phyloP scores from a whole-genome alignment of 78 protist species.

The Chrysochromulina parva region DNA sequence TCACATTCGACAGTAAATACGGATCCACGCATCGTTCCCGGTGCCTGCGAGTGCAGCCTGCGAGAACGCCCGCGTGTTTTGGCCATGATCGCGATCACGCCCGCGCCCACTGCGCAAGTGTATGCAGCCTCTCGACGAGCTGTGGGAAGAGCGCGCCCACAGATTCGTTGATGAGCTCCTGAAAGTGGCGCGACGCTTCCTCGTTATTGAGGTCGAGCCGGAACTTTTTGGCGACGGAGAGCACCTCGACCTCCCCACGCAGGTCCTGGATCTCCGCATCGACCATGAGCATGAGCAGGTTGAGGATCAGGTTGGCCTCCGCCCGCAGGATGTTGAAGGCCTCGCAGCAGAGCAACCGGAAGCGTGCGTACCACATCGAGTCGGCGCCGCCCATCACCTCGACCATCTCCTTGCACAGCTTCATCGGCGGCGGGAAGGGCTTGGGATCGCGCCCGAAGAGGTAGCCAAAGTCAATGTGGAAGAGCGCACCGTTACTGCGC shows the following conservation, averaged over 20 bases:
- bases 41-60: too few species aligned
- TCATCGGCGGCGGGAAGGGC: slow-evolving; percentile 95
- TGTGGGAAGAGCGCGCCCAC: slow-evolving; percentile 88
- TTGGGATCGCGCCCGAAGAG: slow-evolving; percentile 94
- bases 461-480: slow-evolving; percentile 98
- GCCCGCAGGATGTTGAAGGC: slow-evolving; percentile 90
- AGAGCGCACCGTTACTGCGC: slow-evolving; percentile 63
- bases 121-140: slow-evolving; percentile 82
- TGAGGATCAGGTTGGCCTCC: slow-evolving; percentile 82
- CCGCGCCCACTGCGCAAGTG: slow-evolving; percentile 73
- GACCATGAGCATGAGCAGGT: slow-evolving; percentile 87
- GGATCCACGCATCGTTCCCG: too few species aligned
- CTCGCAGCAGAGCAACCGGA: slow-evolving; percentile 80
- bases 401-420: slow-evolving; percentile 91
- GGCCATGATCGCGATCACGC: not conserved
- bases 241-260: slow-evolving; percentile 60
- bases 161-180: slow-evolving; percentile 79
- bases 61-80: too few species aligned
- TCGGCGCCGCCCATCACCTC: slow-evolving; percentile 94
- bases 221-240: slow-evolving; percentile 77
- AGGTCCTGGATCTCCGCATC: slow-evolving; percentile 81
- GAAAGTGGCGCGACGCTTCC: slow-evolving; percentile 68
- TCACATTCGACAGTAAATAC: too few species aligned
- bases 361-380: slow-evolving; percentile 65
- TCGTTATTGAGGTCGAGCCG: slow-evolving; percentile 89